Evolutionary conservation across 306 rosid genomes (phyloP), one percentile per base, ranked within the genome.

Genomic region (Dicorynia guianensis): DNA sequence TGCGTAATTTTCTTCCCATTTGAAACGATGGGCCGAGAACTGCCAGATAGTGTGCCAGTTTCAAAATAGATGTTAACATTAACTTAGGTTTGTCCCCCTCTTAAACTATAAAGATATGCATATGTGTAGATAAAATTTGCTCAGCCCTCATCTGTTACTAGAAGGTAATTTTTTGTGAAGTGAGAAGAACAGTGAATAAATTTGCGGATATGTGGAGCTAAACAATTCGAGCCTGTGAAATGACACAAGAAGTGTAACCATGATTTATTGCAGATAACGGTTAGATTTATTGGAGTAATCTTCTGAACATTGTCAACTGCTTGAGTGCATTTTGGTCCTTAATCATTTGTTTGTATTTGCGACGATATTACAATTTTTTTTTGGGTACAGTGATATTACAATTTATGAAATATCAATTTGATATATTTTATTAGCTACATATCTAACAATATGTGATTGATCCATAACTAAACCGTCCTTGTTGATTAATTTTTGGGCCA

Each of bases 11-110:
- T 92, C 75, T 90, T 95, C 76, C 97, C 99, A 4, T 18, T 92
- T 70, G 99, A 95, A 81, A 95, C 99, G 82, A 90, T 81, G 89
- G 97, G 96, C 54, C 90, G 84, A 14, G 88, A 92, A 61, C 82
- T 95, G 67, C 85, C 60, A 25, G 93, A 95, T 69, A 84, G 57
- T 49, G 86, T 85, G 46, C 81, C 89, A 30, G 76, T 76, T 69
- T 57, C 68, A 35, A 79, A 47, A 42, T 42, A 69, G 42, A 63
- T 34, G 5, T 38, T 34, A 43, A n/a, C 70, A 44, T 52, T 64
- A 33, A 49, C 76, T 34, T 36, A 42, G 77, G 63, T 54, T n/a
- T 63, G 13, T 19, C 69, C 68, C 69, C 56, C 0, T 19, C 19
- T 67, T 33, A 9, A 12, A 33, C 59, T 46, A 42, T 42, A 6